Evolutionary conservation across 805 yeast genomes (phyloP).

Genomic region (Zygotorulaspora sp.): DNA sequence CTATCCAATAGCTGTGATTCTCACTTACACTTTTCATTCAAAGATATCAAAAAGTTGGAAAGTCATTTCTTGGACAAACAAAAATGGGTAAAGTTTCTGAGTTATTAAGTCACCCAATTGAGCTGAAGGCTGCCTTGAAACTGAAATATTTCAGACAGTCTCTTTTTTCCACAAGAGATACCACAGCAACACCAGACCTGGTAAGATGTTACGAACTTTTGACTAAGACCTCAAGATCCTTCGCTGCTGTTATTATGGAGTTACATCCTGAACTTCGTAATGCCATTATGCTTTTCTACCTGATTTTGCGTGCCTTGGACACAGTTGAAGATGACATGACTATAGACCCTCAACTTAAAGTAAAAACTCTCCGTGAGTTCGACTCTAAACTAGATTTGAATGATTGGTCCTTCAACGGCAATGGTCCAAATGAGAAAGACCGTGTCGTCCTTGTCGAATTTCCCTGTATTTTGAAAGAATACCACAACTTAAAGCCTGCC

Average conservation of each 20-base stretch:
- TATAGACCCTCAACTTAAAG: slow-evolving; percentile 61
- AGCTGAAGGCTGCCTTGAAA: slow-evolving; percentile 63
- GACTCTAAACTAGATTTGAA: slow-evolving; percentile 53
- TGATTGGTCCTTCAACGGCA: slow-evolving; percentile 81
- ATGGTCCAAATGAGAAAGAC: slow-evolving; percentile 74
- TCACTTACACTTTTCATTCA: no score
- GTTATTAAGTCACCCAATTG: slow-evolving; percentile 64
- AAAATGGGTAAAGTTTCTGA: slow-evolving; percentile 58
- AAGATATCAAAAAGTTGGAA: no score
- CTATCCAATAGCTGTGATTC: no score
- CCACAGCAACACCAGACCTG: slow-evolving; percentile 42
- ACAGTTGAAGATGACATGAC: slow-evolving; percentile 97
- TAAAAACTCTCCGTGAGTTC: slow-evolving; percentile 69
- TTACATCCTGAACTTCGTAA: slow-evolving; percentile 84
- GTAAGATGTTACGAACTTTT: slow-evolving; percentile 65
- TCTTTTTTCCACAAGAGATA: slow-evolving; percentile 45
- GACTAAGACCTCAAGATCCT: slow-evolving; percentile 75
- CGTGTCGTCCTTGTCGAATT: slow-evolving; percentile 77
- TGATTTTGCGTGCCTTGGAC: slow-evolving; percentile 84
- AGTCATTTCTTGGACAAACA: no score
- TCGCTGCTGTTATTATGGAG: slow-evolving; percentile 89
- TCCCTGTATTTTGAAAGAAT: slow-evolving; percentile 62
- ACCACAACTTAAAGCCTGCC: slow-evolving; percentile 62
- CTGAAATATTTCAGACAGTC: slow-evolving; percentile 52
- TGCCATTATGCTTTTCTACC: slow-evolving; percentile 77